Evolutionary conservation across 2,329 filamentous ascomycete genomes (phyloP), one percentile per base, ranked within the genome.

Genomic region (Trichoderma sp.): DNA sequence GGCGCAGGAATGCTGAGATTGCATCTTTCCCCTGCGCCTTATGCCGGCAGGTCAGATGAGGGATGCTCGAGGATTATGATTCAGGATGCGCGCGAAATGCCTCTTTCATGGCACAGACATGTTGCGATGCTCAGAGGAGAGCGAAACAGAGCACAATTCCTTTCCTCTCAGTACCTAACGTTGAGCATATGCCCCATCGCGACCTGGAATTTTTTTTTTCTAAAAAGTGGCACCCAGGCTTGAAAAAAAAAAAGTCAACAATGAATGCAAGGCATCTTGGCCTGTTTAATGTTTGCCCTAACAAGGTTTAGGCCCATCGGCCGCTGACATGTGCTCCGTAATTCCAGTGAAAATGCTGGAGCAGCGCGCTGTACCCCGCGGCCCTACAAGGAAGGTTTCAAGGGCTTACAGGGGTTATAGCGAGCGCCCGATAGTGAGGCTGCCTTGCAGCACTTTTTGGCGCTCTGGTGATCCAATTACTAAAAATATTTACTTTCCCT

Each of bases 401-500:
- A 66, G 53, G 63, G 63, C 53, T 58, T 49, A 8, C 31, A 67
- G 33, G 52, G 55, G 55, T n/a, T 67, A 43, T 31, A 56, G 61
- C 52, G 61, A 64, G 61, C 49, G 40, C 29, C 40, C 53, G 61
- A 19, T 56, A 31, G 61, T 53, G 47, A 64, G 61, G 49, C 61
- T 47, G n/a, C 35, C 63, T 58, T 58, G 63, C 37, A 66, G 63
- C 64, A 59, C 55, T 63, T 63, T 62, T 63, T 63, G 55, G 55
- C 64, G 40, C 40, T 67, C 33, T 47, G 29, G 40, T 33, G 53
- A 24, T 66, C 53, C 21, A 55, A 68, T 60, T 68, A 61, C 65
- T 68, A 68, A 68, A 68, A 68, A 68, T 68, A 61, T 68, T 68
- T 47, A 37, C 35, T 43, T 43, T 66, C 33, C 53, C 53, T 47